These are phyloP conservation scores for Hypoxylon sp. DNA, from an alignment of 2,329 filamentous ascomycete genomes.

Conservation along the genomic window DNA sequence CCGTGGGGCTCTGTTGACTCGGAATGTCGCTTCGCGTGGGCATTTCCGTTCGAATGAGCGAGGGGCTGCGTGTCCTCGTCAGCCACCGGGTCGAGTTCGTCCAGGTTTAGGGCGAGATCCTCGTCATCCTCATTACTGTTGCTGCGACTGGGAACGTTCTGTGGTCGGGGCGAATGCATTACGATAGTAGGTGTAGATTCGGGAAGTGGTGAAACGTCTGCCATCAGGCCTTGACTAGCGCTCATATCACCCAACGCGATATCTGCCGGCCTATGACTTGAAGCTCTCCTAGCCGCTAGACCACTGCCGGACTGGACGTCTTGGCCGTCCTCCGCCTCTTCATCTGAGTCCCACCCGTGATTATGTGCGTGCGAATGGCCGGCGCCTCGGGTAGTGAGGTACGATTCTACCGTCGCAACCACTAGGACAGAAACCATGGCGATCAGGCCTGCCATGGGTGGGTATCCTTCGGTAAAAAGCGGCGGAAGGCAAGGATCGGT, in stretches of 20 bases:
- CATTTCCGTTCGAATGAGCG: conserved; percentile 36
- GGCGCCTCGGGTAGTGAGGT: conserved; percentile 79
- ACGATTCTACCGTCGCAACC: conserved; percentile 89
- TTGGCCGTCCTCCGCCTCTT: conserved; percentile 51
- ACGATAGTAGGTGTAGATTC: conserved; percentile 61
- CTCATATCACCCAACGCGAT: conserved; percentile 66
- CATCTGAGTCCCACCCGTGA: conserved; percentile 62
- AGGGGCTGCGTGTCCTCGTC: conserved; percentile 50
- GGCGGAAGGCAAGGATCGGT: conserved; percentile 79
- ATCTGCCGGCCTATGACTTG: conserved; percentile 59
- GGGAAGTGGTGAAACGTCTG: conserved; percentile 69
- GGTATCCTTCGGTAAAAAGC: conserved; percentile 84
- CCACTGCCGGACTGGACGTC: conserved; percentile 50
- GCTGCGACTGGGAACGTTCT: conserved; percentile 28
- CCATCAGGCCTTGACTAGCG: conserved; percentile 66
- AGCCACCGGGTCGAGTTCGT: conserved; percentile 67
- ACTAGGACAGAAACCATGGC: conserved; percentile 85
- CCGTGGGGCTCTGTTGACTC: conserved; percentile 48
- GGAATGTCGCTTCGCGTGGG: conserved; percentile 39
- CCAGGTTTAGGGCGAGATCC: conserved; percentile 70
- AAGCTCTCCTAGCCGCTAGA: conserved; percentile 55
- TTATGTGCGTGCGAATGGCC: conserved; percentile 71
- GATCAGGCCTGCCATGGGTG: conserved; percentile 82
- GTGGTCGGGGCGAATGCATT: conserved; percentile 38
- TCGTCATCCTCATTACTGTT: conserved; percentile 56